These are phyloP conservation scores for Pelagomonas calceolata DNA, from an alignment of 108 stramenopile genomes.

Conservation along the genomic window DNA sequence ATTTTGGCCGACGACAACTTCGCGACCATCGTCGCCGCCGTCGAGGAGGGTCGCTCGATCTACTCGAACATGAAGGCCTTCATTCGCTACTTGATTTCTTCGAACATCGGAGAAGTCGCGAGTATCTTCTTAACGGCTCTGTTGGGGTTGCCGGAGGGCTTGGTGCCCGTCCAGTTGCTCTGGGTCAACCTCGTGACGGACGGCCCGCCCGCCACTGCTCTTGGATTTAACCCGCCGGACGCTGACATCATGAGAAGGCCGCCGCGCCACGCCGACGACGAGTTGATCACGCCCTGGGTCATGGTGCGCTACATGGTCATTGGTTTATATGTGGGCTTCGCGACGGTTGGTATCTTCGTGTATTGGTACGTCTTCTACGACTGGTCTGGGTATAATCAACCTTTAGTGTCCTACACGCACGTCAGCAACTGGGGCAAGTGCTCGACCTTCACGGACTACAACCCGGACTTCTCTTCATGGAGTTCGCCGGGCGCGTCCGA, in stretches of 20 bases:
- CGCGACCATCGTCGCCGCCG: slow-evolving; percentile 85
- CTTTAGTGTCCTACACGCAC: slow-evolving; percentile 25
- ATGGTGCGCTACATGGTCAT: slow-evolving; percentile 40
- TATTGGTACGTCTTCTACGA: slow-evolving; percentile 35
- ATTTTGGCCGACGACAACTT: slow-evolving; percentile 95
- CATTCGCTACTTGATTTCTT: slow-evolving; percentile 92
- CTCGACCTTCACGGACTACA: slow-evolving; percentile 7
- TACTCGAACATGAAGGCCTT: slow-evolving; percentile 97
- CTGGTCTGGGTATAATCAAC: slow-evolving; percentile 4
- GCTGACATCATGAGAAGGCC: slow-evolving; percentile 58
- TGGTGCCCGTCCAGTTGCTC: slow-evolving; percentile 93
- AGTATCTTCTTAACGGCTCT: slow-evolving; percentile 80
- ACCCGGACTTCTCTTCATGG: too few relatives aligned
- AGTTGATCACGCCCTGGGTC: slow-evolving; percentile 35
- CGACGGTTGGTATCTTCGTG: slow-evolving; percentile 43
- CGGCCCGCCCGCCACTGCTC: slow-evolving; percentile 92
- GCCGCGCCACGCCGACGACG: slow-evolving; percentile 41
- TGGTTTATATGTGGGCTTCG: slow-evolving; percentile 42
- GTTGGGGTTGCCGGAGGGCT: slow-evolving; percentile 82
- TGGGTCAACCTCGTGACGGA: slow-evolving; percentile 99
- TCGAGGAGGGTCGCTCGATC: slow-evolving; percentile 91
- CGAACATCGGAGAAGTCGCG: slow-evolving; percentile 94
- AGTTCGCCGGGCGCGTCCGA: too few relatives aligned
- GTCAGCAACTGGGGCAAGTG: slow-evolving; percentile 34
- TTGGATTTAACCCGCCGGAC: slow-evolving; percentile 88